phyloP scores from a whole-genome alignment of 75 land plant species.

The Isoetes taiwanensis region DNA sequence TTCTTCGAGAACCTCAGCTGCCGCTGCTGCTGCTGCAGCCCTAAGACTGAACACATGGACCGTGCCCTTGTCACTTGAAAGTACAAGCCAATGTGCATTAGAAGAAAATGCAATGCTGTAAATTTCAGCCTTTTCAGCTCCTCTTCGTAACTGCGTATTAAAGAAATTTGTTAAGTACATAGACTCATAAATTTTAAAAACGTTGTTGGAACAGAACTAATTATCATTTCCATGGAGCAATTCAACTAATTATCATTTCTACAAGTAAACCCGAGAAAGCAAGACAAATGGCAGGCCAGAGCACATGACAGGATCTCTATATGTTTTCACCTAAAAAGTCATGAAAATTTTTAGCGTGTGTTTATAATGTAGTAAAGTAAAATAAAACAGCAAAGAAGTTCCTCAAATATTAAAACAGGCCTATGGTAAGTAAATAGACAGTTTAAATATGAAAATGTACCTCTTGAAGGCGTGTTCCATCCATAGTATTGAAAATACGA shows the following conservation, averaged over 20 bases:
- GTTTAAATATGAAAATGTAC: conserved; percentile 19
- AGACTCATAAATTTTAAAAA: no score
- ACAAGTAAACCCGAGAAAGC: neutral
- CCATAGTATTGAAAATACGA: conserved; percentile 53
- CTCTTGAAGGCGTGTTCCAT: conserved; percentile 63
- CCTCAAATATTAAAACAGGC: neutral
- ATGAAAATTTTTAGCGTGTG: no score
- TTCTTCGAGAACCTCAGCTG: conserved; percentile 1
- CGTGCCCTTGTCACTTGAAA: conserved; percentile 90
- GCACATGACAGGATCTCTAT: no score
- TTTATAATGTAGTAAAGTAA: no score
- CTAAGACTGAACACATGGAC: conserved; percentile 72
- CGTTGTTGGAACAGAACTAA: no score
- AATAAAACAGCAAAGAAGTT: no score
- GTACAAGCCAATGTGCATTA: conserved; percentile 48
- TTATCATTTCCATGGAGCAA: no score
- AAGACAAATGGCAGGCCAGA: no score
- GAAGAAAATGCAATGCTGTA: conserved; percentile 10
- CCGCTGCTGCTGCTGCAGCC: conserved; percentile 15
- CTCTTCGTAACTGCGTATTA: neutral
- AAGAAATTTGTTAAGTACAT: no score
- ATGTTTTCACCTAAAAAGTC: no score
- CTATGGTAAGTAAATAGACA: no score
- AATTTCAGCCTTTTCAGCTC: conserved; percentile 8
- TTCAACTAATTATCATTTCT: neutral